Evolutionary conservation across 2,329 filamentous ascomycete species (phyloP).

Genomic region (Fusarium nelsonii): DNA sequence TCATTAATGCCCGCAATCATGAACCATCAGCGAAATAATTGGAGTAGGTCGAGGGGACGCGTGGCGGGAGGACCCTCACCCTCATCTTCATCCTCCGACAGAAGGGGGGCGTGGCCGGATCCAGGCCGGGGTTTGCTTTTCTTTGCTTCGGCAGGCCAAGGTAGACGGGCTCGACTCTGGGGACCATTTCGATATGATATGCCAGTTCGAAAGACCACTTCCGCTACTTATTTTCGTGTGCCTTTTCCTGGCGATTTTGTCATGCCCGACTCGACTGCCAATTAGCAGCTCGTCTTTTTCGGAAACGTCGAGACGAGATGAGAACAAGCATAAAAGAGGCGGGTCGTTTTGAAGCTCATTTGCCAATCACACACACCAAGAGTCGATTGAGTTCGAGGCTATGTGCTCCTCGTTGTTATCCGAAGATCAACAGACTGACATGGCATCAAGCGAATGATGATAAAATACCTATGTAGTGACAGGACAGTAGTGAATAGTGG

Average conservation of each 20-base stretch:
- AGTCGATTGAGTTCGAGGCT: slow-evolving; percentile 24
- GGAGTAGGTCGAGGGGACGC: slow-evolving; percentile 39
- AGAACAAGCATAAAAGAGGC: slow-evolving; percentile 34
- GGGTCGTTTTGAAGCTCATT: slow-evolving; percentile 36
- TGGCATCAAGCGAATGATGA: slow-evolving; percentile 4
- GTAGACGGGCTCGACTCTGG: slow-evolving; percentile 14
- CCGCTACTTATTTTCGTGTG: neutral
- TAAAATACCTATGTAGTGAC: neutral
- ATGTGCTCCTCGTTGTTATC: slow-evolving; percentile 9
- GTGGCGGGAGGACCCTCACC: slow-evolving; percentile 43
- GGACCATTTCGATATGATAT: slow-evolving; percentile 12
- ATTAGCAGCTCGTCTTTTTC: slow-evolving; percentile 8
- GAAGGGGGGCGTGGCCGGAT: slow-evolving; percentile 28
- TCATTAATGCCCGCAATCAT: slow-evolving; percentile 15
- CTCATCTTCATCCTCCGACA: slow-evolving; percentile 13
- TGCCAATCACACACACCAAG: slow-evolving; percentile 21
- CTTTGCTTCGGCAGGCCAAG: slow-evolving; percentile 11
- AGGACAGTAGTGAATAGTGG: neutral
- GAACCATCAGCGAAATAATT: slow-evolving; percentile 24
- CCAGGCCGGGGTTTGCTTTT: slow-evolving; percentile 12
- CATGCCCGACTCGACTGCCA: neutral
- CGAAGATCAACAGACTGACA: slow-evolving; percentile 5
- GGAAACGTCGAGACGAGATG: slow-evolving; percentile 26
- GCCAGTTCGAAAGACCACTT: neutral
- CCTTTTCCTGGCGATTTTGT: neutral